These are phyloP conservation scores for Protomyces gravidus DNA, from an alignment of 1,139 yeast species.

Conservation along the genomic window DNA sequence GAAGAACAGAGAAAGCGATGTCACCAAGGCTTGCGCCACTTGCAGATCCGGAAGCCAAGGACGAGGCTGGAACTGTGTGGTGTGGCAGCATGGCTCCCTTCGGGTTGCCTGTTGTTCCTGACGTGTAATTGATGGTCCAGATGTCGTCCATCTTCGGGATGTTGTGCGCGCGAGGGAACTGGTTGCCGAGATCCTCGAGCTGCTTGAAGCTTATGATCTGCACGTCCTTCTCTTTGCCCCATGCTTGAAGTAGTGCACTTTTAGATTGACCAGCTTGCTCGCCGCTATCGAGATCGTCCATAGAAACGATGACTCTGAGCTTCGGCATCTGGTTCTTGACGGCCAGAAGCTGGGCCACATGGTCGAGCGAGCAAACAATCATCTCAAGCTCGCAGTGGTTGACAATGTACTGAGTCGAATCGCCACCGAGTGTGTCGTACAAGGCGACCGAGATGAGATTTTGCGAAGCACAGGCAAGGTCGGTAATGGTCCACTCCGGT, in stretches of 20 bases:
- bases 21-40: conserved; percentile 36
- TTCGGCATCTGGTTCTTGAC: conserved; percentile 43
- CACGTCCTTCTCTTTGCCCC: conserved; percentile 43
- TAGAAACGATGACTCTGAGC: conserved; percentile 49
- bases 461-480: conserved; percentile 54
- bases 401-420: conserved; percentile 56
- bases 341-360: conserved; percentile 46
- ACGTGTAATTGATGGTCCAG: conserved; percentile 69
- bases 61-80: conserved; percentile 51
- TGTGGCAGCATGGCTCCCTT: conserved; percentile 69
- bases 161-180: conserved; percentile 47
- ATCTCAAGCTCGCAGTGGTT: conserved; percentile 56
- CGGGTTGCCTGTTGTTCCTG: conserved; percentile 73
- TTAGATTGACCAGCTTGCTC: conserved; percentile 36
- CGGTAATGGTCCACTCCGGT: conserved; percentile 59
- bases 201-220: conserved; percentile 45
- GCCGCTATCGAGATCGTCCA: conserved; percentile 44
- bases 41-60: conserved; percentile 37
- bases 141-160: conserved; percentile 54
- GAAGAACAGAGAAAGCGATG: conserved; percentile 48
- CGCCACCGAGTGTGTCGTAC: conserved; percentile 62
- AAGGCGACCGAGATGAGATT: conserved; percentile 56
- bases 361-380: conserved; percentile 50
- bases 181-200: conserved; percentile 52
- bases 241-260: conserved; percentile 37